Evolutionary conservation across 371 early-diverging fungal species (phyloP).

Genomic region (Batrachochytrium dendrobatidis): DNA sequence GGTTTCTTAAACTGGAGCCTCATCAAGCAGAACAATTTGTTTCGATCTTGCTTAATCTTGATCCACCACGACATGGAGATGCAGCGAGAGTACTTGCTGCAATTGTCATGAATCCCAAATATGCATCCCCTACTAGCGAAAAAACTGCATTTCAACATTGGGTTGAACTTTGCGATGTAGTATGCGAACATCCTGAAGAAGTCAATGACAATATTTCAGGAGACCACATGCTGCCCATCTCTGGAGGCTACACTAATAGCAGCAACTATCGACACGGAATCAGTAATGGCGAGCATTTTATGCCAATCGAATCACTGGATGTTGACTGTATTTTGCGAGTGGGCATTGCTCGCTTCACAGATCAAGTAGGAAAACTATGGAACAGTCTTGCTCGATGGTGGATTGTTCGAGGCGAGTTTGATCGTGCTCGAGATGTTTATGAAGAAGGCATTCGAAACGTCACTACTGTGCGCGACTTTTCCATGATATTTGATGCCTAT

Average conservation of each 20-base stretch:
- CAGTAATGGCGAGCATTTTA: conserved; percentile 9
- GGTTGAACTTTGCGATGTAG: conserved; percentile 78
- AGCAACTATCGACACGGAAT: conserved; percentile 4
- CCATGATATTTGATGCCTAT: conserved; percentile 92
- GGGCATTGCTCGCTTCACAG: conserved; percentile 76
- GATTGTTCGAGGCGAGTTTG: conserved; percentile 69
- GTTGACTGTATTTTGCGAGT: conserved; percentile 81
- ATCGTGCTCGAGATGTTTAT: conserved; percentile 83
- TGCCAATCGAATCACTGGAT: conserved; percentile 41
- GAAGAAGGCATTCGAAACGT: conserved; percentile 85
- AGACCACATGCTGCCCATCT: background rate
- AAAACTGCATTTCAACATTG: conserved; percentile 79
- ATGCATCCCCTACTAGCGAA: conserved; percentile 55
- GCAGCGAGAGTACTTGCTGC: conserved; percentile 73
- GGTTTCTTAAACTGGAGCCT: conserved; percentile 72
- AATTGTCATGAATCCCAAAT: conserved; percentile 64
- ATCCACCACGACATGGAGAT: conserved; percentile 64
- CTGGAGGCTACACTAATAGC: background rate
- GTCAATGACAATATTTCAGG: conserved; percentile 6
- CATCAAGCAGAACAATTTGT: conserved; percentile 60
- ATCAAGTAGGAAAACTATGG: conserved; percentile 85
- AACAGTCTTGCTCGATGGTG: conserved; percentile 78
- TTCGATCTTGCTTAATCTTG: conserved; percentile 56
- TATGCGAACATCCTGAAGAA: conserved; percentile 61
- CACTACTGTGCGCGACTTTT: conserved; percentile 87